phyloP scores from a whole-genome alignment of 176 grass and related monocot species.

The Juncus effusus region DNA sequence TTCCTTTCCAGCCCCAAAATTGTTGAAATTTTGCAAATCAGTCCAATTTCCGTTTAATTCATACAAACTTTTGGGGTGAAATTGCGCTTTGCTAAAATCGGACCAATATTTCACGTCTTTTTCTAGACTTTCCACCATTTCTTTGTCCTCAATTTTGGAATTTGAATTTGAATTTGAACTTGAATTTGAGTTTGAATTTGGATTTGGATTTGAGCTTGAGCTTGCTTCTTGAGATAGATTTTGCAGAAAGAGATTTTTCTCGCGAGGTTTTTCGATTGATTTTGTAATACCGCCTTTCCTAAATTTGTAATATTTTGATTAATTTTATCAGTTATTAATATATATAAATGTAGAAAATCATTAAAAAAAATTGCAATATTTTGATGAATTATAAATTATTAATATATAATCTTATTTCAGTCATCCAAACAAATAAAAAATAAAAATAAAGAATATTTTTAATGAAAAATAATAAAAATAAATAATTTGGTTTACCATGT shows the following conservation, averaged over 20 bases:
- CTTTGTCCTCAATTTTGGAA: constrained; percentile 57
- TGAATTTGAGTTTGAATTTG: constrained; percentile 14
- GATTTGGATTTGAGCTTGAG: constrained; percentile 14
- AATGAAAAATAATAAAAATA: constrained; percentile 9
- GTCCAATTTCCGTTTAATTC: constrained; percentile 80
- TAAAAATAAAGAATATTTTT: neutral
- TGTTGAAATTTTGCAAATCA: constrained; percentile 76
- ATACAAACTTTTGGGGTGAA: constrained; percentile 80
- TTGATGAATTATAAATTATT: too few species aligned
- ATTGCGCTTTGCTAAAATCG: constrained; percentile 91
- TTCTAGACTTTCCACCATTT: constrained; percentile 61
- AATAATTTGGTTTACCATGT: constrained; percentile 36
- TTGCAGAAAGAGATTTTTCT: constrained; percentile 78
- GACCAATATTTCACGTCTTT: constrained; percentile 69
- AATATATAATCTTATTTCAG: too few species aligned
- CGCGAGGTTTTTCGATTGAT: constrained; percentile 49
- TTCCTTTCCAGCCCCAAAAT: constrained; percentile 65
- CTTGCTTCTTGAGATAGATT: constrained; percentile 70
- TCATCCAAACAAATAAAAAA: too few species aligned
- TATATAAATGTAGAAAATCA: too few species aligned
- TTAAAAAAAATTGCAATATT: too few species aligned
- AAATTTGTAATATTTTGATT: neutral
- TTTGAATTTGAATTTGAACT: constrained; percentile 16
- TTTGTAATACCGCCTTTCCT: constrained; percentile 79
- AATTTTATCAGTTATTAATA: too few species aligned